A percentile compares a stretch with the other conserved stretches of the same genome.
Conservation (phyloP, 495 filamentous ascomycete genomes). For the Talaromyces wortmannii region DNA sequence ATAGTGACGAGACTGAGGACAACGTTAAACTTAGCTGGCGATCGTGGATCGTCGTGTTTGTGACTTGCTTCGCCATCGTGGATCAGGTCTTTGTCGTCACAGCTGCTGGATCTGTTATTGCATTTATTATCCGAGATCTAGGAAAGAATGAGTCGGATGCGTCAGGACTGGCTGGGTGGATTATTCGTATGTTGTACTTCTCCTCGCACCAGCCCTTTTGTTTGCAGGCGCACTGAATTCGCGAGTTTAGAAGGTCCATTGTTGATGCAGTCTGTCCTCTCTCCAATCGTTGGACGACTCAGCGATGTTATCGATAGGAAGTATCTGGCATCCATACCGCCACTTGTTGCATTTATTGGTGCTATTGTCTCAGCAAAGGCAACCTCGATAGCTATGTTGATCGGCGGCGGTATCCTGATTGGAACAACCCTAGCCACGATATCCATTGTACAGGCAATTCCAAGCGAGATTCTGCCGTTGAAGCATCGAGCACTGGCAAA, state of each 20-base stretch:
- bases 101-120: constrained; percentile 46
- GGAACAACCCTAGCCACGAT: constrained; percentile 45
- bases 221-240: no score
- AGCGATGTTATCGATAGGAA: constrained; percentile 49
- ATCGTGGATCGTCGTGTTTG: constrained; percentile 17
- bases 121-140: constrained; percentile 46
- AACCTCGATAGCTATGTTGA: constrained; percentile 43
- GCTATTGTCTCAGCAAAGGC: constrained; percentile 47
- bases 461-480: constrained; percentile 45
- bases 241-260: constrained; percentile 32
- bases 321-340: constrained; percentile 39
- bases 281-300: constrained; percentile 44
- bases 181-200: constrained; percentile 35
- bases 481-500: constrained; percentile 48
- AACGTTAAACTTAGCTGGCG: constrained; percentile 1
- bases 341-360: constrained; percentile 44
- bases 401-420: constrained; percentile 48
- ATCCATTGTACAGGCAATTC: constrained; percentile 47
- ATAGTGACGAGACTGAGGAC: neutral
- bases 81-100: constrained; percentile 49
- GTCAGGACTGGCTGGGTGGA: constrained; percentile 41
- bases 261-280: constrained; percentile 47
- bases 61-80: constrained; percentile 26
- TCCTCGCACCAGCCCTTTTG: neutral
- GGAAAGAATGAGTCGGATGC: constrained; percentile 22